Evolutionary conservation across 1,284 basidiomycete genomes (phyloP), one percentile per base, ranked within the genome.

Genomic region (Exobasidium cylindrosporum): DNA sequence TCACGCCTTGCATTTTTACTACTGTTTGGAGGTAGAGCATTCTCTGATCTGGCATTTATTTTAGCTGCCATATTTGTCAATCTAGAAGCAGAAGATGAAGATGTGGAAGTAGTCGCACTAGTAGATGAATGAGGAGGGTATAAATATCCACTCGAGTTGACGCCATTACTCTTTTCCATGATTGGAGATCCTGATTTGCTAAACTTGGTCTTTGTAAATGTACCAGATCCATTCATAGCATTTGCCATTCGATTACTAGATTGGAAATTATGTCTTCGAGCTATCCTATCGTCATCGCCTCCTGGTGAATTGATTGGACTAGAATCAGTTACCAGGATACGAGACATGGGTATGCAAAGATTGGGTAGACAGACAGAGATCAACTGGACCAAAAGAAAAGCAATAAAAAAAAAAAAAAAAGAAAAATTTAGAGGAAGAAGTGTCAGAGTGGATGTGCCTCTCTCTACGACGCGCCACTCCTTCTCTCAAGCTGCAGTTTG

Each of bases 301-400:
- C 10, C 35, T 40, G 35, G 35, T 40, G 35, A 17, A 10, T 17
- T 40, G 26, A 50, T 24, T 28, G 47, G 47, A 26, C 47, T 50
- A 13, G 47, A 50, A 28, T 50, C 47, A 5, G 47, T 21, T 4
- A 28, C 47, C 47, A 50, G 26, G 14, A 50, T 50, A 26, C 47
- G 47, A 21, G 47, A 50, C 47, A 50, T 50, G n/a, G n/a, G 4
- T 3, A 14, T 24, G 26, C n/a, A 5, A 24, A 6, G 43, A 3
- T 14, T 45, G 17, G 3, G 4, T 7, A 21, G n/a, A 50, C n/a
- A 14, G 47, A 24, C 13, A 26, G 13, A 50, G 4, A 23, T 14
- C 23, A 14, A 45, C 26, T 21, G 21, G 26, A 50, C 17, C 47
- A 24, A 50, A 24, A 24, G 14, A 11, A 10, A 26, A 21, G 13